Percentiles rank a stretch among this genome's conserved stretches.
phyloP scores from a whole-genome alignment of 768 basidiomycete species.

The Leccinum pellstonianum region DNA sequence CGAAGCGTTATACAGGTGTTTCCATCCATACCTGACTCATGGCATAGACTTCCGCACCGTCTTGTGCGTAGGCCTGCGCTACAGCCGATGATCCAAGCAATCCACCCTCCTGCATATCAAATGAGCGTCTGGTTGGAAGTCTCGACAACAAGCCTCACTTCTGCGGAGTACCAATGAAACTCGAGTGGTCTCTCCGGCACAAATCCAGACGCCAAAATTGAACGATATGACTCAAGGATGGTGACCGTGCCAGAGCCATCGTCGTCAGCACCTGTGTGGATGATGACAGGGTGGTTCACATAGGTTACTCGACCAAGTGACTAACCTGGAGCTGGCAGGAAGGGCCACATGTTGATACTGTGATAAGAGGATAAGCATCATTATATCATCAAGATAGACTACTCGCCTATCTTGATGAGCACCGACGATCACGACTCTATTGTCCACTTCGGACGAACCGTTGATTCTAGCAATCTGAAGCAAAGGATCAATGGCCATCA shows the following conservation, averaged over 20 bases:
- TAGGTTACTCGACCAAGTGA: not conserved
- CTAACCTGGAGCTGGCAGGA: constrained; percentile 72
- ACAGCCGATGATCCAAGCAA: constrained; percentile 90
- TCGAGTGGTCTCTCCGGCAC: constrained; percentile 43
- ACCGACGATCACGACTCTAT: constrained; percentile 64
- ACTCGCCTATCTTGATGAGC: constrained; percentile 82
- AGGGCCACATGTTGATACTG: constrained; percentile 78
- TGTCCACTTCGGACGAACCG: constrained; percentile 61
- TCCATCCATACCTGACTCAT: constrained; percentile 32
- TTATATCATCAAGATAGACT: not conserved
- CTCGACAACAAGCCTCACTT: constrained; percentile 25
- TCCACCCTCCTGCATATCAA: constrained; percentile 58
- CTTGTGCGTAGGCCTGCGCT: constrained; percentile 64
- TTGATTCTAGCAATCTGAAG: constrained; percentile 71
- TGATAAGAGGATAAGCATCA: not conserved
- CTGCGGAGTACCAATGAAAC: constrained; percentile 50
- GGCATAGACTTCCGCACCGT: constrained; percentile 22
- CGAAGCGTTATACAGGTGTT: not conserved
- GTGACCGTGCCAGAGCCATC: constrained; percentile 47
- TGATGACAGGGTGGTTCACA: not conserved
- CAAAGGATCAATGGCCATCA: constrained; percentile 2
- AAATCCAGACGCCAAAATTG: constrained; percentile 42
- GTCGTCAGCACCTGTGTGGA: constrained; percentile 38
- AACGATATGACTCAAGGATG: constrained; percentile 44
- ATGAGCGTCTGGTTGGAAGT: not conserved